Conservation (phyloP, 2,329 filamentous ascomycete genomes). For the Cordyceps cateniannulata region DNA sequence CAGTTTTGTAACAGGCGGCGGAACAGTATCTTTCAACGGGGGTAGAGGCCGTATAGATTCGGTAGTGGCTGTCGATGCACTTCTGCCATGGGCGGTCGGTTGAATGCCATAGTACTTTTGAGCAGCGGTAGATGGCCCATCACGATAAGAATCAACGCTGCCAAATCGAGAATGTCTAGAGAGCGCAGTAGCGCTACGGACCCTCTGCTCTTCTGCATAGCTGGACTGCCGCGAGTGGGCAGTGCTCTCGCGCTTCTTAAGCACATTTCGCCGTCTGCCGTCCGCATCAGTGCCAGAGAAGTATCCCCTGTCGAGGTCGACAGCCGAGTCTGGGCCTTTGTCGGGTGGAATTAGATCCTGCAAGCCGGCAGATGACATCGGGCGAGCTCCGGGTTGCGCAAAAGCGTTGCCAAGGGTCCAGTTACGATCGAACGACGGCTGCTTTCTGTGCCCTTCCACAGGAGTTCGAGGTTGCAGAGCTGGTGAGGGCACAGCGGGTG, state of each 20-base stretch:
- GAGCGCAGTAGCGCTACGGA: slow-evolving; percentile 58
- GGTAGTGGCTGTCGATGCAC: slow-evolving; percentile 53
- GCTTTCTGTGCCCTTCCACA: slow-evolving; percentile 50
- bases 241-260: slow-evolving; percentile 68
- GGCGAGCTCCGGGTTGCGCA: slow-evolving; percentile 33
- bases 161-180: slow-evolving; percentile 72
- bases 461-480: slow-evolving; percentile 38
- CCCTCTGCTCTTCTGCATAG: slow-evolving; percentile 66
- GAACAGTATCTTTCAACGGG: slow-evolving; percentile 45
- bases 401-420: slow-evolving; percentile 57
- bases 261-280: slow-evolving; percentile 64
- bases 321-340: slow-evolving; percentile 39
- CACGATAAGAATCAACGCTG: slow-evolving; percentile 68
- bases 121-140: slow-evolving; percentile 55
- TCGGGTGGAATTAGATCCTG: slow-evolving; percentile 38
- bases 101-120: slow-evolving; percentile 63
- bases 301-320: slow-evolving; percentile 79
- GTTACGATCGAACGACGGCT: slow-evolving; percentile 63
- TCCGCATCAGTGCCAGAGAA: slow-evolving; percentile 88
- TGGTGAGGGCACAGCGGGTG: slow-evolving; percentile 22
- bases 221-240: slow-evolving; percentile 65
- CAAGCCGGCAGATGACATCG: slow-evolving; percentile 47
- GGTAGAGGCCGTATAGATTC: slow-evolving; percentile 46
- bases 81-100: slow-evolving; percentile 46
- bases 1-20: slow-evolving; percentile 56